phyloP scores from a whole-genome alignment of 768 basidiomycete genomes.

The Leccinum imitatum region DNA sequence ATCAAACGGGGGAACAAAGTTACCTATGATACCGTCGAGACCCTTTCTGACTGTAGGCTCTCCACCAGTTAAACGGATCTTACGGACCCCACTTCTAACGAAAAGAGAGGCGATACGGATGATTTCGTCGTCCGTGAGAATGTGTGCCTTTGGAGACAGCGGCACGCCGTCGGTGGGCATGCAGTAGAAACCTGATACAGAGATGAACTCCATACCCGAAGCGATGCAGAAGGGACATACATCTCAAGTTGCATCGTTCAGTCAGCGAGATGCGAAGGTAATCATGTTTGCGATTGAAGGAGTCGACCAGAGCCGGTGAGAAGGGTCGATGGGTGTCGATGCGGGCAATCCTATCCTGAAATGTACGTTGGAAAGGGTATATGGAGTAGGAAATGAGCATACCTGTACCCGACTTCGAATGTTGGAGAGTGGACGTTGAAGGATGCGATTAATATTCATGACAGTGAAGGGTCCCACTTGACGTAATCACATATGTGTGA shows the following conservation, averaged over 20 bases:
- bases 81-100: conserved; percentile 78
- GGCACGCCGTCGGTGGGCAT: conserved; percentile 84
- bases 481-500: neutral
- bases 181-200: conserved; percentile 75
- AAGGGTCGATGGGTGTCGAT: conserved; percentile 50
- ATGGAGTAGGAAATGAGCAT: neutral
- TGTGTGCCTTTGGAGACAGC: conserved; percentile 64
- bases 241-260: conserved; percentile 85
- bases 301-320: conserved; percentile 60
- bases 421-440: conserved; percentile 12
- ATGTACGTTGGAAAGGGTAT: neutral
- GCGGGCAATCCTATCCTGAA: conserved; percentile 54
- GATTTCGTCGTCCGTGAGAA: conserved; percentile 77
- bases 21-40: conserved; percentile 67
- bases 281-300: conserved; percentile 68
- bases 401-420: conserved; percentile 27
- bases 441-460: conserved; percentile 18
- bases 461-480: neutral
- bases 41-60: conserved; percentile 85
- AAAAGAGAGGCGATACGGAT: conserved; percentile 73
- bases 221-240: conserved; percentile 37
- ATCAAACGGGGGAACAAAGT: conserved; percentile 14
- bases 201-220: neutral
- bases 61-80: conserved; percentile 86
- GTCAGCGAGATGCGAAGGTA: conserved; percentile 89